These are phyloP conservation scores for Apophysomyces variabilis DNA, from an alignment of 371 early-diverging fungal species.

Conservation along the genomic window DNA sequence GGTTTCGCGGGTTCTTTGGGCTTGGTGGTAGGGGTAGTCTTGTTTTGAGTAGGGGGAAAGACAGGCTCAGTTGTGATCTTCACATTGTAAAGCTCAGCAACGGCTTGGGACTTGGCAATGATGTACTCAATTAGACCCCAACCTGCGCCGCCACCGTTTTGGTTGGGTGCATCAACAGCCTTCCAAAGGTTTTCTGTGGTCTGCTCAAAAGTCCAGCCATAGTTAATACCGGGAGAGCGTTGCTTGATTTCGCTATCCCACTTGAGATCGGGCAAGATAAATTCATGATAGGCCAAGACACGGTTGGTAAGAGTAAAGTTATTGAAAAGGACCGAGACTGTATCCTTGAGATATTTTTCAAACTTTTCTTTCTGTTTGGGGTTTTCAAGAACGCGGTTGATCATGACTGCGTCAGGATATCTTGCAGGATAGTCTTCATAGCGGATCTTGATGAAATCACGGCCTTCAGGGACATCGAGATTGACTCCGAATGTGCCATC, in stretches of 20 bases:
- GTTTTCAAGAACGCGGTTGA: conserved; percentile 57
- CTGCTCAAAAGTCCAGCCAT: conserved; percentile 51
- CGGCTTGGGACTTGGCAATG: conserved; percentile 34
- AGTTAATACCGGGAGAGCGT: conserved; percentile 60
- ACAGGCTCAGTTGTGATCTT: conserved; percentile 41
- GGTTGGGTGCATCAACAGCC: conserved; percentile 36
- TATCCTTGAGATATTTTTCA: conserved; percentile 55
- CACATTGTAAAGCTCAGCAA: conserved; percentile 51
- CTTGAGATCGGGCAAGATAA: conserved; percentile 53
- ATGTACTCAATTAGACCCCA: conserved; percentile 58
- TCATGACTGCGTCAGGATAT: conserved; percentile 53
- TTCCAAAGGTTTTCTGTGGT: conserved; percentile 47
- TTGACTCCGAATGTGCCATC: conserved; percentile 66
- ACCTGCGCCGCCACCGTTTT: conserved; percentile 52
- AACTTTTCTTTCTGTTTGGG: conserved; percentile 39
- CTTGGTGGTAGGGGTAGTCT: conserved; percentile 13
- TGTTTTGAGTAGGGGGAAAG: conserved; percentile 37
- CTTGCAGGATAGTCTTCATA: conserved; percentile 47
- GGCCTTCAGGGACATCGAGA: conserved; percentile 33
- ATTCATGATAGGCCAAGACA: conserved; percentile 53
- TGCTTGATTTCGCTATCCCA: conserved; percentile 60
- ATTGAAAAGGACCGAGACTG: conserved; percentile 56
- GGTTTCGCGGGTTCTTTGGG: conserved; percentile 6
- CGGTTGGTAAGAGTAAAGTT: conserved; percentile 56
- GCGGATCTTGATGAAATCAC: conserved; percentile 35